phyloP scores from a whole-genome alignment of 148 eudicot species.

The Rhododendron griersonianum region DNA sequence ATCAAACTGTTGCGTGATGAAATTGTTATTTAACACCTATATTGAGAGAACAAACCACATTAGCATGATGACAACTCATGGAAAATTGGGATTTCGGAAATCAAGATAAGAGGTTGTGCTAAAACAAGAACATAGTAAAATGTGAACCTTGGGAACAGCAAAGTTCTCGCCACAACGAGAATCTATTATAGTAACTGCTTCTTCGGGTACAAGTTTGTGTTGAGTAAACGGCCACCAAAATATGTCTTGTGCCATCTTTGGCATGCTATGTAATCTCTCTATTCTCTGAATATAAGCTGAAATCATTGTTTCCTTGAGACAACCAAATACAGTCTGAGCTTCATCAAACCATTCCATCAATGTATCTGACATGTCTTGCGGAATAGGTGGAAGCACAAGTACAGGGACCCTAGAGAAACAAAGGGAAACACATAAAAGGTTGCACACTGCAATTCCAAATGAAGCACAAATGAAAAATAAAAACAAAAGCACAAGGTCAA shows the following conservation, averaged over 20 bases:
- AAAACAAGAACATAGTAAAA: neutral
- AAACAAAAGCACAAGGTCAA: neutral
- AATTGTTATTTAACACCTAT: slow-evolving; percentile 36
- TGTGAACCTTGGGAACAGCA: slow-evolving; percentile 73
- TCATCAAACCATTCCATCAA: slow-evolving; percentile 78
- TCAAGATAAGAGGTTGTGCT: neutral
- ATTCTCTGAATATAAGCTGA: slow-evolving; percentile 58
- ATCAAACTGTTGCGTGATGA: slow-evolving; percentile 78
- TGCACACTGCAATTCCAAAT: neutral
- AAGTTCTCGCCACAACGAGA: slow-evolving; percentile 93
- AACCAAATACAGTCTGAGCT: slow-evolving; percentile 49
- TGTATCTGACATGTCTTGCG: slow-evolving; percentile 70
- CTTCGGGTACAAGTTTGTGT: slow-evolving; percentile 77
- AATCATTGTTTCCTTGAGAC: slow-evolving; percentile 60
- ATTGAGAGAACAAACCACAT: neutral
- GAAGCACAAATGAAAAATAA: neutral
- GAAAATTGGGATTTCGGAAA: neutral
- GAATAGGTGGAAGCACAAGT: slow-evolving; percentile 79
- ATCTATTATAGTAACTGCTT: slow-evolving; percentile 81
- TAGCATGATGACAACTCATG: neutral
- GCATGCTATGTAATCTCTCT: slow-evolving; percentile 61
- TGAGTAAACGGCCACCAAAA: slow-evolving; percentile 99
- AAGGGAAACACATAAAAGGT: neutral
- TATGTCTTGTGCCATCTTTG: slow-evolving; percentile 65
- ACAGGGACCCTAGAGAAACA: slow-evolving; percentile 66